These are phyloP conservation scores for Globisporangium megalacanthum DNA, from an alignment of 352 stramenopile genomes.

Conservation along the genomic window DNA sequence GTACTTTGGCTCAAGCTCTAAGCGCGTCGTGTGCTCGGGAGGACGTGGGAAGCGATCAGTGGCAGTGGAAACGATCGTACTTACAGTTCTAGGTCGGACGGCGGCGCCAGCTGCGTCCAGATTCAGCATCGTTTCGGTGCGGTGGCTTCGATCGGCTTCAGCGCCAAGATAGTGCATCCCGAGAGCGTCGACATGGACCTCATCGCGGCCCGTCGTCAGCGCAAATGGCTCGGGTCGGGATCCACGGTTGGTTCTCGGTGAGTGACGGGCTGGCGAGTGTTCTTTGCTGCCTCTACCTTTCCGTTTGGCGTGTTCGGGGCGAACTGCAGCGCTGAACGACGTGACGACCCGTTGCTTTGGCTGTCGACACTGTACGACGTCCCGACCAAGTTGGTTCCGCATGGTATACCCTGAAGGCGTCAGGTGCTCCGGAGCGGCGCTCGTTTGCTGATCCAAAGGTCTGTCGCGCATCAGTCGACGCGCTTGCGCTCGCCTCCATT, in stretches of 20 bases:
- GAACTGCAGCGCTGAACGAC: slow-evolving; percentile 1
- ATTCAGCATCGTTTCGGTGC: neutral
- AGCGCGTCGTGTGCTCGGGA: neutral
- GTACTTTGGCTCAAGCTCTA: slow-evolving; percentile 10
- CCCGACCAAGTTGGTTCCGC: slow-evolving; percentile 17
- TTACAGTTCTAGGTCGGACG: neutral
- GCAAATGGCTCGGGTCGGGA: slow-evolving; percentile 3
- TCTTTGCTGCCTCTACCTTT: too few species aligned
- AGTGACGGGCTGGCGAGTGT: neutral
- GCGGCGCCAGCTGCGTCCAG: neutral
- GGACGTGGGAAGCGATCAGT: slow-evolving; percentile 6
- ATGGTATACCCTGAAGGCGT: slow-evolving; percentile 11
- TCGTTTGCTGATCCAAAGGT: neutral
- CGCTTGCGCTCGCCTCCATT: slow-evolving; percentile 15
- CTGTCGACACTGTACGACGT: slow-evolving; percentile 16
- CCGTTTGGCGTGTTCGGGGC: slow-evolving; percentile 2
- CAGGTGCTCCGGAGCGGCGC: neutral
- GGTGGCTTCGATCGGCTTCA: neutral
- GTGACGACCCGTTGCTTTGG: slow-evolving; percentile 7
- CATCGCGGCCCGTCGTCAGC: slow-evolving; percentile 4
- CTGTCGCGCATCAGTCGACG: slow-evolving; percentile 3
- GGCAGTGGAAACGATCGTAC: neutral
- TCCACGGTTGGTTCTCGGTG: neutral
- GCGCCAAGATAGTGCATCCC: slow-evolving; percentile 5
- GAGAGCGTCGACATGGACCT: neutral